Evolutionary conservation across 2,329 filamentous ascomycete species (phyloP).

Genomic region (Paracoccidioides lutzii): DNA sequence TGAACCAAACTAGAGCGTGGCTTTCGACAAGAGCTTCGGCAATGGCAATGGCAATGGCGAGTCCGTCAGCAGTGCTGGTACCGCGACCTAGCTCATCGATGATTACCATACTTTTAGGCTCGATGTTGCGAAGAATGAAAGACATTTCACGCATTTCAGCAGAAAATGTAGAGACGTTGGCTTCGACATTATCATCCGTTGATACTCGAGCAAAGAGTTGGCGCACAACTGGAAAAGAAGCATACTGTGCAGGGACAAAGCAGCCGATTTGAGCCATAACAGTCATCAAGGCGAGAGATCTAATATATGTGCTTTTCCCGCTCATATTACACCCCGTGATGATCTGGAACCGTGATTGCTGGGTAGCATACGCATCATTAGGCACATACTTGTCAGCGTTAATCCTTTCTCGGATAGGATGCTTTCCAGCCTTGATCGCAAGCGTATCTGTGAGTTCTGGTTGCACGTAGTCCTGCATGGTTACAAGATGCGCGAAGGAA

Average conservation of each 20-base stretch:
- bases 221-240: slow-evolving; percentile 64
- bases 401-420: slow-evolving; percentile 66
- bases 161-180: slow-evolving; percentile 85
- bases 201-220: slow-evolving; percentile 82
- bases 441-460: slow-evolving; percentile 57
- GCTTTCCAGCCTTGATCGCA: slow-evolving; percentile 60
- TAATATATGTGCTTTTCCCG: slow-evolving; percentile 91
- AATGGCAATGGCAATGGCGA: slow-evolving; percentile 81
- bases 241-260: slow-evolving; percentile 78
- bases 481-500: slow-evolving; percentile 62
- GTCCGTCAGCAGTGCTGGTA: slow-evolving; percentile 75
- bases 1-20: slow-evolving; percentile 75
- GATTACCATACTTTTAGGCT: slow-evolving; percentile 62
- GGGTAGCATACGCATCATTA: slow-evolving; percentile 77
- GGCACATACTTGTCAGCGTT: slow-evolving; percentile 61
- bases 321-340: slow-evolving; percentile 98
- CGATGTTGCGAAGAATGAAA: slow-evolving; percentile 77
- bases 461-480: slow-evolving; percentile 51
- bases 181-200: slow-evolving; percentile 75
- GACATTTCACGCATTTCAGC: slow-evolving; percentile 94
- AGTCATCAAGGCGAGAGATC: slow-evolving; percentile 66
- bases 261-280: slow-evolving; percentile 91
- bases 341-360: slow-evolving; percentile 74
- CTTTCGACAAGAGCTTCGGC: slow-evolving; percentile 76
- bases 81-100: slow-evolving; percentile 87